phyloP scores from a whole-genome alignment of 192 early-diverging fungal species.

The Mortierella claussenii region DNA sequence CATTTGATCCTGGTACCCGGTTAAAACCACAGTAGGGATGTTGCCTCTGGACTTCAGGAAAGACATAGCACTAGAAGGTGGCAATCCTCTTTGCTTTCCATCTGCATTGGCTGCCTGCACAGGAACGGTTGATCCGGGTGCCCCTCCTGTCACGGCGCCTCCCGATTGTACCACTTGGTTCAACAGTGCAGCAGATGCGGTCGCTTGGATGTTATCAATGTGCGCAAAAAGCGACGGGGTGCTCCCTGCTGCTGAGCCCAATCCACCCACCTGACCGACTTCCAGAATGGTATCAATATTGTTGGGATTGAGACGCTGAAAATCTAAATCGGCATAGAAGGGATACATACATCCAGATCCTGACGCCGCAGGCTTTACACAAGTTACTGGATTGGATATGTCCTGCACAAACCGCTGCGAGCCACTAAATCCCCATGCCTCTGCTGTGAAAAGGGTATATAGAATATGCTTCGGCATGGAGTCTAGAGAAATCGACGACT shows the following conservation, averaged over 20 bases:
- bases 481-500: slow-evolving; percentile 57
- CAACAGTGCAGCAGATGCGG: slow-evolving; percentile 6
- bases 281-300: slow-evolving; percentile 79
- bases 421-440: slow-evolving; percentile 82
- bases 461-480: slow-evolving; percentile 74
- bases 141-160: slow-evolving; percentile 9
- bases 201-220: slow-evolving; percentile 46
- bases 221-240: slow-evolving; percentile 53
- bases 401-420: slow-evolving; percentile 86
- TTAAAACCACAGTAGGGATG: slow-evolving; percentile 73
- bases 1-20: slow-evolving; percentile 68
- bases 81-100: slow-evolving; percentile 61
- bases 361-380: slow-evolving; percentile 55
- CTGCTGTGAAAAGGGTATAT: slow-evolving; percentile 79
- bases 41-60: slow-evolving; percentile 69
- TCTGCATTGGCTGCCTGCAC: slow-evolving; percentile 59
- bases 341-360: slow-evolving; percentile 68
- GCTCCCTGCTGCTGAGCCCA: slow-evolving; percentile 9
- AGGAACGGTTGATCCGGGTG: slow-evolving; percentile 13
- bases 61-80: slow-evolving; percentile 77
- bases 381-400: slow-evolving; percentile 65
- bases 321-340: slow-evolving; percentile 71
- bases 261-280: slow-evolving; percentile 66
- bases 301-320: slow-evolving; percentile 71
- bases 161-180: slow-evolving; percentile 32